Evolutionary conservation across 73 alveolate genomes (phyloP).

Genomic region (Paramecium bursaria): DNA sequence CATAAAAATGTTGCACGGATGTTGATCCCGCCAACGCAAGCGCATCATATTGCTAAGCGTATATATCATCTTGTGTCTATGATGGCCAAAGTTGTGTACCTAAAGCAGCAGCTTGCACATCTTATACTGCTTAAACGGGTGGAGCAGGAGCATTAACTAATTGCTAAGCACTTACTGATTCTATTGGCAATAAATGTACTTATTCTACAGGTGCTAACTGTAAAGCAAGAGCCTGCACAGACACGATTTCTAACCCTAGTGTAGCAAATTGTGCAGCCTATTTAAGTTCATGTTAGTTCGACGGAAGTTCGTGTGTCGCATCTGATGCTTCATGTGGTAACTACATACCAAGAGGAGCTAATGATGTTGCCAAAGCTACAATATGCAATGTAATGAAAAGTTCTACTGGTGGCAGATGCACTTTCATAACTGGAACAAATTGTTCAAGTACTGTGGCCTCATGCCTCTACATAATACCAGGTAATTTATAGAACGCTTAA

Average conservation of each 20-base stretch:
- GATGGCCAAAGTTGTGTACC: conserved; percentile 11
- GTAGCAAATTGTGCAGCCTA: conserved; percentile 22
- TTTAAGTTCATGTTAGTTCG: background rate
- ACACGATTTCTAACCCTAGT: conserved; percentile 18
- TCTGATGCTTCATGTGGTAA: background rate
- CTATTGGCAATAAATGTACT: too few relatives aligned
- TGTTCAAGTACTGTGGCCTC: too few relatives aligned
- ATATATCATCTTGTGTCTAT: background rate
- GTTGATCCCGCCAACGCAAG: too few relatives aligned
- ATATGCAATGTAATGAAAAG: too few relatives aligned
- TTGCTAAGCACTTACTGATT: too few relatives aligned
- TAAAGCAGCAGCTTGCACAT: background rate
- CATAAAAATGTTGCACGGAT: too few relatives aligned
- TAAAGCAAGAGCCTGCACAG: conserved; percentile 22
- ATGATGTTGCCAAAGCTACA: background rate
- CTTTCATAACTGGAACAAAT: too few relatives aligned
- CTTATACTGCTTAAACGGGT: background rate
- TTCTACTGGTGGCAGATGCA: too few relatives aligned
- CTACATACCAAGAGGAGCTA: conserved; percentile 9
- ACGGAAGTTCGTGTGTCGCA: conserved; percentile 36
- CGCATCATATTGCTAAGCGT: background rate
- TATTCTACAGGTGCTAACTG: too few relatives aligned
- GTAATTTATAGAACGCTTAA: too few relatives aligned
- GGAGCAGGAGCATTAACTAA: too few relatives aligned
- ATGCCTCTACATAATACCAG: too few relatives aligned